These are phyloP conservation scores for Capsicum pubescens DNA, from an alignment of 257 asterid genomes.

Conservation along the genomic window DNA sequence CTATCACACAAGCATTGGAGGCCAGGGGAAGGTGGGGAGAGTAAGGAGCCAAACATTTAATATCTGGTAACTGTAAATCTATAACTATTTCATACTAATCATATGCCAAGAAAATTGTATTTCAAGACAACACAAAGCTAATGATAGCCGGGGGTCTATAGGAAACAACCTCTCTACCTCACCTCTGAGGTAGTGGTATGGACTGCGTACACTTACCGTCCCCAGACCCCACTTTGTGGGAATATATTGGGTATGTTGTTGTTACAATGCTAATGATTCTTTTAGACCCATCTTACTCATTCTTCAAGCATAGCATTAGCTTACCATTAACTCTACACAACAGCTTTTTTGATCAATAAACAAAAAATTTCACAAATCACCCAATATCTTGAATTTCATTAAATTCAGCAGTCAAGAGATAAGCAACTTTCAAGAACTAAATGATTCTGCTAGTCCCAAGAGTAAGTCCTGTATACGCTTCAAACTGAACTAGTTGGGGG, in stretches of 20 bases:
- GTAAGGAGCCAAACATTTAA: neutral
- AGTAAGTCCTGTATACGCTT: neutral
- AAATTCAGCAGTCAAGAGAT: slow-evolving; percentile 8
- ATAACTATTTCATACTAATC: slow-evolving; percentile 1
- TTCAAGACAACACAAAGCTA: neutral
- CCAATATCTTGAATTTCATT: neutral
- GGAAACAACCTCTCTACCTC: too few relatives aligned
- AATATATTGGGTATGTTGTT: too few relatives aligned
- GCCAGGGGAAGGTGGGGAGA: neutral
- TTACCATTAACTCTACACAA: neutral
- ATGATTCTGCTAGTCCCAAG: neutral
- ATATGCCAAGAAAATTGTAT: neutral
- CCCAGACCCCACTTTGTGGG: too few relatives aligned
- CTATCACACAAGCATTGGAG: neutral
- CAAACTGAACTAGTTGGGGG: neutral
- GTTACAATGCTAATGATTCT: neutral
- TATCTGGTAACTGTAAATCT: neutral
- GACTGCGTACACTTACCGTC: too few relatives aligned
- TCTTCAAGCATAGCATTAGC: slow-evolving; percentile 13
- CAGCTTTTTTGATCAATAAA: neutral
- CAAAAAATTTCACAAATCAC: neutral
- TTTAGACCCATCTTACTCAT: slow-evolving; percentile 17
- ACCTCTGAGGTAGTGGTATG: too few relatives aligned
- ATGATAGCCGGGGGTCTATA: neutral
- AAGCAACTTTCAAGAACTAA: neutral